Evolutionary conservation across 345 rosid species (phyloP), one percentile per base, ranked within the genome.

Genomic region (Eucalyptus cloeziana): DNA sequence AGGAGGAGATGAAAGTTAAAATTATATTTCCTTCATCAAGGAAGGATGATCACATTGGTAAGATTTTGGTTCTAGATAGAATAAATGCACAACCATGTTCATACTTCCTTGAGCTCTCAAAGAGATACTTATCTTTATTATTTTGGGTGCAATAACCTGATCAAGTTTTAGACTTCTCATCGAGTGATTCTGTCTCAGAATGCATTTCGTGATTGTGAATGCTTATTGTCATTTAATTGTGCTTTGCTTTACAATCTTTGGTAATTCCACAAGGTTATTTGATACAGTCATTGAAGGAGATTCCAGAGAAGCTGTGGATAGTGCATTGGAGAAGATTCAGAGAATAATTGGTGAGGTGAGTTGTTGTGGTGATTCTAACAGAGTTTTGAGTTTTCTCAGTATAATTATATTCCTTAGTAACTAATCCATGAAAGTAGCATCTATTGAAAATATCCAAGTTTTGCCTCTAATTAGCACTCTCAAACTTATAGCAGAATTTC

Each of bases 1-100:
- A 98, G 94, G 95, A 93, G 91, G 99, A 94, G 90, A 92, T 88
- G 93, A 96, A 96, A 62, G 99, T 96, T 89, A 95, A 93, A 91
- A 94, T 98, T 88, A 89, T 93, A 58, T 86, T 97, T 91, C 98
- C 97, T 44, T 90, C 92, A 47, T 94, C 98, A 88, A 96, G 92
- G 90, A 90, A 92, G 86, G 95, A 94, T 88, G 99, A 96, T 88
- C 91, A 93, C 71, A 91, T 97, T 71, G 89, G 99, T 98, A 93
- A 93, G 95, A 90, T 80, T 86, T 92, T 81, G 27, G 51, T 69
- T 62, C n/a, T 43, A 27, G 58, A 25, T 14, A 79, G 33, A 43
- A 64, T 79, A 27, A 86, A 71, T 71, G 81, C 81, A 71, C 44
- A 69, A 33, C 43, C 0, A 1, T 33, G 44, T 71, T 37, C 27